Percentiles rank a stretch among this genome's conserved stretches.
These are phyloP conservation scores for Fusarium sp. DNA, from an alignment of 2,329 filamentous ascomycete genomes.

Conservation along the genomic window DNA sequence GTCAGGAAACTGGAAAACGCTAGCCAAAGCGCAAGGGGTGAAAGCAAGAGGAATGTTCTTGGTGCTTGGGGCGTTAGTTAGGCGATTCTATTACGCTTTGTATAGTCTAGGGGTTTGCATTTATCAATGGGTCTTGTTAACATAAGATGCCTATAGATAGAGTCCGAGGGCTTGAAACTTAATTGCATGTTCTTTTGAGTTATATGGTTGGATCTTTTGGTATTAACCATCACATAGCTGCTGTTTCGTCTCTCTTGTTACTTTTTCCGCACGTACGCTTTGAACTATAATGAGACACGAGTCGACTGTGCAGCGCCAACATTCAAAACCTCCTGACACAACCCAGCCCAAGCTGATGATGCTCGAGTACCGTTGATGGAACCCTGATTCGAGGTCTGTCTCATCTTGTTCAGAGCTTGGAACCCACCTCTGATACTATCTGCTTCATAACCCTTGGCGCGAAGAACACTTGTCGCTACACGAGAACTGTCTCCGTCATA, in stretches of 20 bases:
- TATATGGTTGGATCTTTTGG: no score
- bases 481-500: conserved; percentile 67
- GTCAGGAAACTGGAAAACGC: conserved; percentile 51
- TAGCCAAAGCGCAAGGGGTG: conserved; percentile 6
- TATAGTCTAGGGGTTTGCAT: not conserved
- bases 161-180: not conserved
- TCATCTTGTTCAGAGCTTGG: conserved; percentile 57
- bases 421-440: conserved; percentile 61
- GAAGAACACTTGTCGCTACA: conserved; percentile 65
- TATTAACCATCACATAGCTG: no score
- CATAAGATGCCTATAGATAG: not conserved
- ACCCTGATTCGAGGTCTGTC: conserved; percentile 12
- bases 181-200: not conserved
- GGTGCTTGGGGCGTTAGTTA: conserved; percentile 43
- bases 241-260: not conserved
- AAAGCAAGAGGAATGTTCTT: conserved; percentile 35
- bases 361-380: not conserved
- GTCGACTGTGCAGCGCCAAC: conserved; percentile 11
- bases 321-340: conserved; percentile 10
- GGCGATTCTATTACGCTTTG: no score
- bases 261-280: not conserved
- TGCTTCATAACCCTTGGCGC: conserved; percentile 62
- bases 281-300: conserved; percentile 10
- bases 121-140: not conserved
- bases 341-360: conserved; percentile 23